These are phyloP conservation scores for Rubus parviflorus DNA, from an alignment of 306 rosid genomes.

Conservation along the genomic window DNA sequence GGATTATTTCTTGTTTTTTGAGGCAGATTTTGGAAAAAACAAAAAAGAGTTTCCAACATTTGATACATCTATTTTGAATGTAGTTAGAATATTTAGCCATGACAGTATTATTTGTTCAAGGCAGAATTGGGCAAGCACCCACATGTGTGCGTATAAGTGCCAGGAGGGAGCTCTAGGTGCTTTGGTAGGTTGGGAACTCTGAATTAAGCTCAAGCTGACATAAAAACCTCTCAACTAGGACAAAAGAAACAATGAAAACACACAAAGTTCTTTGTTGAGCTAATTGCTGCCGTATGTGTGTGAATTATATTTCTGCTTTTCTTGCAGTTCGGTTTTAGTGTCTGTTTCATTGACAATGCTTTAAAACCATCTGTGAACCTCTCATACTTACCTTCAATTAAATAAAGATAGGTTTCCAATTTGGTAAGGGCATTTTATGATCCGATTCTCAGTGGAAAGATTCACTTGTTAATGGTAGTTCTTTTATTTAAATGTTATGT, in stretches of 20 bases:
- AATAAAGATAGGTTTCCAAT: neutral
- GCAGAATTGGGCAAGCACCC: neutral
- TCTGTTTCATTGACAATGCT: neutral
- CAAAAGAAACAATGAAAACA: neutral
- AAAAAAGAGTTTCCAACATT: neutral
- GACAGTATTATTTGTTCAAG: neutral
- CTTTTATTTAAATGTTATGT: neutral
- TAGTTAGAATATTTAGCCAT: neutral
- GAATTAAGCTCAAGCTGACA: neutral
- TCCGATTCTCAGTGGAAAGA: conserved; percentile 6
- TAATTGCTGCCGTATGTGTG: neutral
- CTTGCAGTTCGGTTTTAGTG: neutral
- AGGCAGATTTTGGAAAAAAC: neutral
- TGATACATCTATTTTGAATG: neutral
- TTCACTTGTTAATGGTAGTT: conserved; percentile 5
- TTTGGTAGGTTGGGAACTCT: conserved; percentile 1
- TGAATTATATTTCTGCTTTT: neutral
- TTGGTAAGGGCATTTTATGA: conserved; percentile 7
- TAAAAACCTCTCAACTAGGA: neutral
- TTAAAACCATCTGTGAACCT: neutral
- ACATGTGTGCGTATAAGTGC: neutral
- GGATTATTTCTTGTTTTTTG: neutral
- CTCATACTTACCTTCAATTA: neutral
- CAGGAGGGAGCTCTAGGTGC: neutral
- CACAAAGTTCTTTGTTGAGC: neutral